Evolutionary conservation across 2,329 filamentous ascomycete genomes (phyloP), one percentile per base, ranked within the genome.

Genomic region (Aspergillus thermomutatus): DNA sequence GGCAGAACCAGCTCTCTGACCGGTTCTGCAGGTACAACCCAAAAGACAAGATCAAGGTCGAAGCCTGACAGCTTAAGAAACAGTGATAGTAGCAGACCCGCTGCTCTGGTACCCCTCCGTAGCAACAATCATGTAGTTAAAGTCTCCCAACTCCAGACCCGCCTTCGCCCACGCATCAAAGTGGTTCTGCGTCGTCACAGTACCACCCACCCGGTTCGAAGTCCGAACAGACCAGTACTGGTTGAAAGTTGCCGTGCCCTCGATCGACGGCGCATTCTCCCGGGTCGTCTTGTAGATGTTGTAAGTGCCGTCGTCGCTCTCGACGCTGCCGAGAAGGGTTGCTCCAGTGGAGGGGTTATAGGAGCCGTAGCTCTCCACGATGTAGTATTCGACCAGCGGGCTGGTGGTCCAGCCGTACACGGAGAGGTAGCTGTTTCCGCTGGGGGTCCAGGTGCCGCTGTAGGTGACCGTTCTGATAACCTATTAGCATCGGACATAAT

Each of bases 201-300:
- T 74, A 11, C 75, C 75, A 28, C 67, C 64, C 10, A 65, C 65
- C 2, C 75, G 73, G 55, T 69, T 69, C 49, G 28, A 62, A 14
- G 64, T 65, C 17, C 77, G 73, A 28, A 79, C 69, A 4, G 75
- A 77, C 69, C 71, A 77, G 65, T 75, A 79, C 64, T 79, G 77
- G 40, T 68, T 62, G 61, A 79, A 79, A 14, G 75, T 79, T 0
- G 65, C 57, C 14, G 72, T 77, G 19, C 75, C 76, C 3, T 64
- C 53, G 43, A 79, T 74, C 0, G 75, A 77, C 5, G 77, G 74
- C 50, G 69, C 64, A 52, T 79, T 72, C 28, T 61, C 63, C 11
- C 71, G 76, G 5, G 63, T 63, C 50, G 71, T 65, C 47, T 70
- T 66, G 61, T 74, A 76, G 58, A 78, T 71, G 14, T 72, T 65